phyloP scores from a whole-genome alignment of 2,329 filamentous ascomycete genomes.

The Fusarium domesticum region DNA sequence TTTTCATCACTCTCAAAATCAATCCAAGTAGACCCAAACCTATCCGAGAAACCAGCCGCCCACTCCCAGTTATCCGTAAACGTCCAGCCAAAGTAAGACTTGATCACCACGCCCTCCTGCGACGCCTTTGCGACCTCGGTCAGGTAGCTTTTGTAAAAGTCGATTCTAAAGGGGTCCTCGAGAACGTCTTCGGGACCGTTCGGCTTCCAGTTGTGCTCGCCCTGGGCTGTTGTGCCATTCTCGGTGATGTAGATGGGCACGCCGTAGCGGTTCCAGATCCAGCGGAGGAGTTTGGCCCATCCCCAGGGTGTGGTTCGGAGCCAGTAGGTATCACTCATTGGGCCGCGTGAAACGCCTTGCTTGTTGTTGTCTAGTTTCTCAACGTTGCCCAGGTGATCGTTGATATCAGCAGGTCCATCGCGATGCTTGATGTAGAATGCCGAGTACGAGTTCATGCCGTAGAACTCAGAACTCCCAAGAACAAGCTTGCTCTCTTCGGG shows the following conservation, averaged over 20 bases:
- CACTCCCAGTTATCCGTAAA: conserved; percentile 46
- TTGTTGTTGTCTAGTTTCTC: conserved; percentile 36
- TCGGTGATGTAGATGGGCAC: conserved; percentile 43
- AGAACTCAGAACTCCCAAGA: conserved; percentile 38
- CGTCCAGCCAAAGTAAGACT: conserved; percentile 42
- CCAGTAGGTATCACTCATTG: conserved; percentile 40
- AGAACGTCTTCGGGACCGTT: conserved; percentile 32
- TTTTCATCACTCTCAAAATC: conserved; percentile 30
- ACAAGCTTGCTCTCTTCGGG: conserved; percentile 39
- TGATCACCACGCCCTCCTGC: conserved; percentile 37
- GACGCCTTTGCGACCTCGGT: conserved; percentile 38
- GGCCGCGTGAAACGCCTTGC: conserved; percentile 33
- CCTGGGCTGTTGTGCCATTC: conserved; percentile 41
- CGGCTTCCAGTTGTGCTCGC: conserved; percentile 36
- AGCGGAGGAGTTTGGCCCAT: conserved; percentile 38
- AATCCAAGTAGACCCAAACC: conserved; percentile 41
- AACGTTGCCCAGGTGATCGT: conserved; percentile 41
- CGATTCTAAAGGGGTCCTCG: conserved; percentile 38
- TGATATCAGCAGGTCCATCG: conserved; percentile 35
- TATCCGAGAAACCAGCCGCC: conserved; percentile 40
- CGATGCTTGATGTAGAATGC: conserved; percentile 38
- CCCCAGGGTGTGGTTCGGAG: conserved; percentile 39
- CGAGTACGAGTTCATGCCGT: conserved; percentile 45
- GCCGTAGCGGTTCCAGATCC: conserved; percentile 41
- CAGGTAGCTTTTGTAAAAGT: conserved; percentile 39